A percentile compares a stretch with the other conserved stretches of the same genome.
These are phyloP conservation scores for Purpureocillium takamizusanense DNA, from an alignment of 2,329 filamentous ascomycete genomes.

Conservation along the genomic window DNA sequence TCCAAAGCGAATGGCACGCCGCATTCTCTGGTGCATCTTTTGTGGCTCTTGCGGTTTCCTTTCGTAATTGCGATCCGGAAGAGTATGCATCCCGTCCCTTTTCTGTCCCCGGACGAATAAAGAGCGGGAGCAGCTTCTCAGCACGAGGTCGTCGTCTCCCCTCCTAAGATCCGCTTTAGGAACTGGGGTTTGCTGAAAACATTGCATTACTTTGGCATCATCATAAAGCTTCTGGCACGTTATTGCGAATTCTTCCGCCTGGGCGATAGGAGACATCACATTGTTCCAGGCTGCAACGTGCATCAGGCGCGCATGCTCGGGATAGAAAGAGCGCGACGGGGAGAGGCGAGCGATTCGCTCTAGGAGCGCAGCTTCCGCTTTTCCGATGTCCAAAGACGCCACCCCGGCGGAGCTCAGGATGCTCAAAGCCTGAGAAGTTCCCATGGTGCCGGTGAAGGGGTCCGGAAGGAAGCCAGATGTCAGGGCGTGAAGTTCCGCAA, in stretches of 20 bases:
- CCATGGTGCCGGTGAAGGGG: constrained; percentile 35
- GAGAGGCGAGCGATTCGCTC: neutral
- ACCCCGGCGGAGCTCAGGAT: constrained; percentile 38
- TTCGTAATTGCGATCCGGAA: neutral
- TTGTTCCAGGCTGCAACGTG: neutral
- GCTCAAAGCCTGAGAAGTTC: constrained; percentile 40
- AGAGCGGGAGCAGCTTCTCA: neutral
- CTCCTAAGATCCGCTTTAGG: neutral
- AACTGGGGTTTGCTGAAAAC: neutral
- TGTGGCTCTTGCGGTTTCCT: neutral
- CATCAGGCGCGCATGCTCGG: neutral
- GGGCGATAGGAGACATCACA: neutral
- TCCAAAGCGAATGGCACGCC: neutral
- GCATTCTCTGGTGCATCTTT: neutral
- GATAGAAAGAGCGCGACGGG: neutral
- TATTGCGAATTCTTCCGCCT: neutral
- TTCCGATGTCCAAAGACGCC: constrained; percentile 20
- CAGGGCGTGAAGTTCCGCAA: constrained; percentile 41
- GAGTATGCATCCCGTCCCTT: neutral
- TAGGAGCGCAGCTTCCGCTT: neutral
- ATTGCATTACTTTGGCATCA: neutral
- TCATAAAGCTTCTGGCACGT: neutral
- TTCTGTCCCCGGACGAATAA: neutral
- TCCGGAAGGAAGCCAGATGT: constrained; percentile 42
- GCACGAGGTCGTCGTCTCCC: neutral